These are phyloP conservation scores for Yarrowia keelungensis DNA, from an alignment of 805 yeast species.

Conservation along the genomic window DNA sequence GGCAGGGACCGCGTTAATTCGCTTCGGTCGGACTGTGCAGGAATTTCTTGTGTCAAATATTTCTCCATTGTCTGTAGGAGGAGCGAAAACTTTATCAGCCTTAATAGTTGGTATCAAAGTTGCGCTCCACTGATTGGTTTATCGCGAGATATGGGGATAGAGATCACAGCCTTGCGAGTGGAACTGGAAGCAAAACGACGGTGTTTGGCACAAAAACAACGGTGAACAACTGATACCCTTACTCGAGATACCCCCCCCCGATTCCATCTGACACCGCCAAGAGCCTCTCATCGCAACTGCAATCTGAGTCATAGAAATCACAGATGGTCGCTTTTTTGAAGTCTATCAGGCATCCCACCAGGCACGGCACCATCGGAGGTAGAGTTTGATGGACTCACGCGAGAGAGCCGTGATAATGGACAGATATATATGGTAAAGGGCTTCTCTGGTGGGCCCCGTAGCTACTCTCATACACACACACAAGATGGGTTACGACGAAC, in stretches of 20 bases:
- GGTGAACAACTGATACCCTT: too few relatives aligned
- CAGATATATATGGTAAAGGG: constrained; percentile 7
- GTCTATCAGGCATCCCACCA: constrained; percentile 12
- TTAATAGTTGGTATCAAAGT: constrained; percentile 7
- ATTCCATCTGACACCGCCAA: not conserved
- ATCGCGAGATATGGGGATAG: not conserved
- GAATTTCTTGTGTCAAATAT: not conserved
- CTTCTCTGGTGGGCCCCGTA: not conserved
- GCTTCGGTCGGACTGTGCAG: constrained; percentile 15
- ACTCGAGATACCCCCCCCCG: too few relatives aligned
- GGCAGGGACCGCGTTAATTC: constrained; percentile 32
- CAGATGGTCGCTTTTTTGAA: constrained; percentile 11
- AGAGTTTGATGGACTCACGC: constrained; percentile 27
- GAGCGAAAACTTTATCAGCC: not conserved
- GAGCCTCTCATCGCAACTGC: not conserved
- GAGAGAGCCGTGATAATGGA: constrained; percentile 8
- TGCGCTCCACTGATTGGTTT: constrained; percentile 23
- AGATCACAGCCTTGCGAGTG: not conserved
- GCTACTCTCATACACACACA: not conserved
- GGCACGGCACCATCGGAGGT: constrained; percentile 32
- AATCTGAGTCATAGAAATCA: constrained; percentile 7
- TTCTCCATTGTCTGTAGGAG: not conserved
- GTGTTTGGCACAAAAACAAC: too few relatives aligned
- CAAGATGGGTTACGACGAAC: constrained; percentile 1
- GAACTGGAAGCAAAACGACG: too few relatives aligned